These are phyloP conservation scores for Xylaria polymorpha DNA, from an alignment of 2,329 filamentous ascomycete species.

Conservation along the genomic window DNA sequence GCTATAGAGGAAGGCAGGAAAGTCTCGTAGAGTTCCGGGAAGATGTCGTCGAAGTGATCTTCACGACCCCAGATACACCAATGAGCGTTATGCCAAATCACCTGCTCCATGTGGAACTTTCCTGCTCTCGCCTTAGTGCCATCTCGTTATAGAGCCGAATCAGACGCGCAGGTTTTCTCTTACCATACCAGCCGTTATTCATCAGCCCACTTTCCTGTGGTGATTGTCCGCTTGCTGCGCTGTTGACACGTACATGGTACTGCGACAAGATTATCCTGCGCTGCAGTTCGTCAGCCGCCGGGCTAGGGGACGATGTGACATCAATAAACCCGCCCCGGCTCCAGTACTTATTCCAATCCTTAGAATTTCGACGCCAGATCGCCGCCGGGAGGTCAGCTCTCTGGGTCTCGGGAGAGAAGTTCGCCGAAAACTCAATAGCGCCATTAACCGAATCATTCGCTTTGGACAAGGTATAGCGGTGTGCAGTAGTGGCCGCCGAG, in stretches of 20 bases:
- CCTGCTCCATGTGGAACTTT: conserved; percentile 59
- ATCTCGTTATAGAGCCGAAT: not conserved
- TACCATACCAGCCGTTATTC: conserved; percentile 61
- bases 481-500: conserved; percentile 46
- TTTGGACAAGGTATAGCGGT: conserved; percentile 50
- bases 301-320: conserved; percentile 51
- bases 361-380: conserved; percentile 44
- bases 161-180: conserved; percentile 29
- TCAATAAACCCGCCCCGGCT: conserved; percentile 56
- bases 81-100: conserved; percentile 57
- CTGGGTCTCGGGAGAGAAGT: conserved; percentile 49
- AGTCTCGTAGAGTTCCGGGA: conserved; percentile 53
- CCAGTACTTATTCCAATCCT: conserved; percentile 54
- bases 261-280: conserved; percentile 58
- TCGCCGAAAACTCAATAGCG: conserved; percentile 50
- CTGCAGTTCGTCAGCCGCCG: conserved; percentile 56
- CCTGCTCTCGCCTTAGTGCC: conserved; percentile 32
- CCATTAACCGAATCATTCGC: conserved; percentile 5
- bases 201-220: conserved; percentile 59
- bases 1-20: conserved; percentile 49
- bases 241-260: conserved; percentile 58
- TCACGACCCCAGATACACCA: conserved; percentile 56
- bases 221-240: conserved; percentile 52
- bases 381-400: conserved; percentile 43
- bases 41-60: conserved; percentile 52